These are phyloP conservation scores for Amoebophrya sp. DNA, from an alignment of 169 alveolate species.

Conservation along the genomic window DNA sequence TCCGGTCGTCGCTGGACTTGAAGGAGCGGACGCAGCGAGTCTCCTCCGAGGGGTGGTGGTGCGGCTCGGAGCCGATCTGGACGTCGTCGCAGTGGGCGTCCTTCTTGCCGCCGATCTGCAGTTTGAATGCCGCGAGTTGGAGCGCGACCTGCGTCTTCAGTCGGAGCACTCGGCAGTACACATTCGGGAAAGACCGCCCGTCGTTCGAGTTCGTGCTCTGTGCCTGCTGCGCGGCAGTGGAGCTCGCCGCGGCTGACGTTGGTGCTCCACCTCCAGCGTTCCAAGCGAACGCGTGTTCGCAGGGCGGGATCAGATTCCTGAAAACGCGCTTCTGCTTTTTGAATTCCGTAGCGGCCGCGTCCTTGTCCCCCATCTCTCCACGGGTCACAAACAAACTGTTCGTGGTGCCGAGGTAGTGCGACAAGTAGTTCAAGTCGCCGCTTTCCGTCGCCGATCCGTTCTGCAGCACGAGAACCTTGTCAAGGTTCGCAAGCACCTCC, in stretches of 20 bases:
- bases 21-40: background rate
- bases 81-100: background rate
- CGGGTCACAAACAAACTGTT: background rate
- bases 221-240: background rate
- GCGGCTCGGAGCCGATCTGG: background rate
- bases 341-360: background rate
- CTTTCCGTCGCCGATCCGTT: background rate
- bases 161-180: background rate
- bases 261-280: no score
- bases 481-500: background rate
- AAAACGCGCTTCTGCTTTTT: background rate
- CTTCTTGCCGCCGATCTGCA: background rate
- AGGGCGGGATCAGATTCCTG: background rate
- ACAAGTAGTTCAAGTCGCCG: background rate
- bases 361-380: background rate
- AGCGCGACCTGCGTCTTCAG: background rate
- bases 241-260: no score
- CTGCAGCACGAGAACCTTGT: background rate
- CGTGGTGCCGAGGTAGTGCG: background rate
- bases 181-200: background rate
- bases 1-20: background rate
- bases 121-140: background rate
- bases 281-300: background rate
- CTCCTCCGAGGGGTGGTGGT: no score
- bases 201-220: background rate